Percentiles rank a stretch among this genome's conserved stretches.
Conservation (phyloP, 208 protist species). For the Leishmania braziliensis region DNA sequence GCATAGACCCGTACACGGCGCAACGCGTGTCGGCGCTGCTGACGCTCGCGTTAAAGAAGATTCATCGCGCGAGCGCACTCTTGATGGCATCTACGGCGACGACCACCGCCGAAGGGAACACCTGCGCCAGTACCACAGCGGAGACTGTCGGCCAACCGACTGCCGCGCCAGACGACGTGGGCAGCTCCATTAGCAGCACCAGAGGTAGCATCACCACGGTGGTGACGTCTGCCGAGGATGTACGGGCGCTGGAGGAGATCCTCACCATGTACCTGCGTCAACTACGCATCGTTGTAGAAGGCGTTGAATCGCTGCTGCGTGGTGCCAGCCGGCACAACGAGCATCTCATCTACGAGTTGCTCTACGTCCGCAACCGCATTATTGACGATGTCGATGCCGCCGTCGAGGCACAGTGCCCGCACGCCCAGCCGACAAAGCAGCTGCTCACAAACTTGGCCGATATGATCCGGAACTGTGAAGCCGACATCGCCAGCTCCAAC, state of each 20-base stretch:
- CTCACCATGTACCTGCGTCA: constrained; percentile 62
- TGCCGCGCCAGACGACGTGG: not conserved
- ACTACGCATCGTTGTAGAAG: constrained; percentile 53
- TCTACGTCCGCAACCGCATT: constrained; percentile 53
- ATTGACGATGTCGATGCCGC: constrained; percentile 32
- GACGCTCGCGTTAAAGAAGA: constrained; percentile 49
- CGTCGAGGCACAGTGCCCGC: not conserved
- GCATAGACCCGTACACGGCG: constrained; percentile 70
- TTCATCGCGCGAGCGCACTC: constrained; percentile 35
- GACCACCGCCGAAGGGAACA: not conserved
- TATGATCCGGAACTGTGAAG: constrained; percentile 49
- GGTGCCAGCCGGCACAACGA: constrained; percentile 61
- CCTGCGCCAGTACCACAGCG: not conserved
- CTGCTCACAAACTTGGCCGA: constrained; percentile 27
- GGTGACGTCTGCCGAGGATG: constrained; percentile 14
- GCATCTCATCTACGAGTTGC: constrained; percentile 75
- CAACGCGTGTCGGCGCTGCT: constrained; percentile 63
- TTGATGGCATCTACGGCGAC: constrained; percentile 1
- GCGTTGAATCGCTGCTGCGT: constrained; percentile 62
- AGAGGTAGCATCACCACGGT: not conserved
- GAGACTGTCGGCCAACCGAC: not conserved
- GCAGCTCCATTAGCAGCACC: not conserved
- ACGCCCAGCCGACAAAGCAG: constrained; percentile 15
- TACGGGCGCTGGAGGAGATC: constrained; percentile 28
- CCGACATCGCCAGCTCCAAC: constrained; percentile 44